Conservation (phyloP, 1,284 basidiomycete species). For the Tremellales sp. region DNA sequence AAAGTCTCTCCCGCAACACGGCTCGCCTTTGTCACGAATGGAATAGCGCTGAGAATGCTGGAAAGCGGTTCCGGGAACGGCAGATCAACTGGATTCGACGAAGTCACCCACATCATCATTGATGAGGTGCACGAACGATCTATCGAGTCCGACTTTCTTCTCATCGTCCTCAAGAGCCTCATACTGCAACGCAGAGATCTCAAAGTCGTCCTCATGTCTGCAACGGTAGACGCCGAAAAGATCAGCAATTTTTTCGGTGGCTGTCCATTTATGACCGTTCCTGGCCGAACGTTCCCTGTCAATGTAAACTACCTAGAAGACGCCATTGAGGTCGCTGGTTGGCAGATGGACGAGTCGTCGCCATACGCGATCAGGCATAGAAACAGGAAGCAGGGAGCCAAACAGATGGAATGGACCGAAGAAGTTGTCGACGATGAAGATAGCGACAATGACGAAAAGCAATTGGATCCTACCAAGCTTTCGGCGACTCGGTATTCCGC, state of each 20-base stretch:
- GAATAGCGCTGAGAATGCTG: conserved; percentile 94
- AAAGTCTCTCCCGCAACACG: conserved; percentile 77
- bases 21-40: conserved; percentile 84
- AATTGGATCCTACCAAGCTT: conserved; percentile 39
- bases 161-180: conserved; percentile 91
- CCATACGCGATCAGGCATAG: conserved; percentile 72
- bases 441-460: conserved; percentile 57
- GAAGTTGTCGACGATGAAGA: conserved; percentile 63
- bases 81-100: conserved; percentile 77
- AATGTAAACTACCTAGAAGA: conserved; percentile 86
- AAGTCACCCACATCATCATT: conserved; percentile 63
- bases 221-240: conserved; percentile 92
- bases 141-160: conserved; percentile 95
- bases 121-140: conserved; percentile 76
- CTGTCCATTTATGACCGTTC: conserved; percentile 83
- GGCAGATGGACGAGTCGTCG: conserved; percentile 78
- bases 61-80: conserved; percentile 64
- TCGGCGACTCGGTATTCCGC: conserved; percentile 55
- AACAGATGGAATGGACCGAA: conserved; percentile 67
- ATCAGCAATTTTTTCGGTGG: conserved; percentile 89
- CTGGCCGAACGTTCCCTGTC: conserved; percentile 96
- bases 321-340: conserved; percentile 80
- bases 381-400: conserved; percentile 41
- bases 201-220: conserved; percentile 95
- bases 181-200: conserved; percentile 74